A percentile compares a stretch with the other conserved stretches of the same genome.
These are phyloP conservation scores for Nevesoporus exiguus DNA, from an alignment of 768 basidiomycete species.

Conservation along the genomic window DNA sequence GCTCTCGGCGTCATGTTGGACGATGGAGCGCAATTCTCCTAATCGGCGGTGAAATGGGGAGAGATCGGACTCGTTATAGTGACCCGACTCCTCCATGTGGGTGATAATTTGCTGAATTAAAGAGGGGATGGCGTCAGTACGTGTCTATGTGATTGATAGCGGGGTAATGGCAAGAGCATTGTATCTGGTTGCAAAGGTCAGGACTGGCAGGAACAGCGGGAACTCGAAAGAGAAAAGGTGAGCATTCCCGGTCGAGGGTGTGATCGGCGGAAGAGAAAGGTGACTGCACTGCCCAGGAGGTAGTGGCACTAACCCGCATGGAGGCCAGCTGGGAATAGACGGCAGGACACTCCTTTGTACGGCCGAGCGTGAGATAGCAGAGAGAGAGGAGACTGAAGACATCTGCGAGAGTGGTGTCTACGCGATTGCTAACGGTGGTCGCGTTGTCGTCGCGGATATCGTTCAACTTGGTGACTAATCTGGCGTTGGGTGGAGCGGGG, in stretches of 20 bases:
- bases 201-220: constrained; percentile 15
- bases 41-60: constrained; percentile 83
- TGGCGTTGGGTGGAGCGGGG: background rate
- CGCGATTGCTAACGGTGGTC: constrained; percentile 75
- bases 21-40: constrained; percentile 77
- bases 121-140: constrained; percentile 24
- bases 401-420: constrained; percentile 94
- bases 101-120: constrained; percentile 80
- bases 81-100: constrained; percentile 93
- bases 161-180: constrained; percentile 18
- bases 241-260: constrained; percentile 1
- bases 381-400: constrained; percentile 93
- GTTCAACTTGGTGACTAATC: constrained; percentile 83
- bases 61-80: constrained; percentile 90
- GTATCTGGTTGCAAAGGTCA: constrained; percentile 22
- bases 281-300: background rate
- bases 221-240: background rate
- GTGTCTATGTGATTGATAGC: constrained; percentile 18
- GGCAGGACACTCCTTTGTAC: constrained; percentile 90
- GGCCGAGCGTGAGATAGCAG: constrained; percentile 97
- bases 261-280: constrained; percentile 5
- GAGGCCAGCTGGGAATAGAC: constrained; percentile 95
- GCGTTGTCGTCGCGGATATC: constrained; percentile 80
- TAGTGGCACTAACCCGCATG: constrained; percentile 74
- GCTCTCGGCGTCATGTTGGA: constrained; percentile 76